phyloP scores from a whole-genome alignment of 1,139 yeast genomes.

The Arxiozyma bovina region DNA sequence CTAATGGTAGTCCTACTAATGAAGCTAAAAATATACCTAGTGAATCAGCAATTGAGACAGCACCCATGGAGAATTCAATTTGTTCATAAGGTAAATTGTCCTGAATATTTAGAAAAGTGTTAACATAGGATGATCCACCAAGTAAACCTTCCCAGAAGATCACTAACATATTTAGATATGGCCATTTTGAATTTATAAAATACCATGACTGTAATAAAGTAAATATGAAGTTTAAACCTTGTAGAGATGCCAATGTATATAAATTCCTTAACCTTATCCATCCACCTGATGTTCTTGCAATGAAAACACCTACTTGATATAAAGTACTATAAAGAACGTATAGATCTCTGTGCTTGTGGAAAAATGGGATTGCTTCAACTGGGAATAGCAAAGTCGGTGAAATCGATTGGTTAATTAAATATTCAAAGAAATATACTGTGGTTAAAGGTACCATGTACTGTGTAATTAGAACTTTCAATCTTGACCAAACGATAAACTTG shows the following conservation, averaged over 20 bases:
- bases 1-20: slow-evolving; percentile 61
- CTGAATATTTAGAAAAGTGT: slow-evolving; percentile 71
- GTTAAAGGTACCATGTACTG: slow-evolving; percentile 81
- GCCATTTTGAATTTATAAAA: slow-evolving; percentile 47
- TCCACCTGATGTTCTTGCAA: slow-evolving; percentile 76
- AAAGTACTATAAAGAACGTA: slow-evolving; percentile 90
- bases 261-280: slow-evolving; percentile 51
- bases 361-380: slow-evolving; percentile 40
- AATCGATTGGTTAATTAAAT: slow-evolving; percentile 83
- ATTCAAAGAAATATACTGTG: slow-evolving; percentile 78
- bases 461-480: slow-evolving; percentile 43
- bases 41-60: slow-evolving; percentile 89
- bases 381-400: slow-evolving; percentile 82
- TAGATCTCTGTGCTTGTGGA: slow-evolving; percentile 65
- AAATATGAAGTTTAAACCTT: slow-evolving; percentile 52
- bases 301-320: slow-evolving; percentile 86
- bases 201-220: slow-evolving; percentile 57
- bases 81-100: slow-evolving; percentile 48
- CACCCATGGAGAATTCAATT: slow-evolving; percentile 84
- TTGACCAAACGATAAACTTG: slow-evolving; percentile 32
- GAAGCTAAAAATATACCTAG: slow-evolving; percentile 84
- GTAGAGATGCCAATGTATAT: slow-evolving; percentile 57
- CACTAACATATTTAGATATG: slow-evolving; percentile 54
- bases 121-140: slow-evolving; percentile 86
- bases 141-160: slow-evolving; percentile 79